Evolutionary conservation across 2,329 filamentous ascomycete species (phyloP).

Genomic region (Alternaria panax): DNA sequence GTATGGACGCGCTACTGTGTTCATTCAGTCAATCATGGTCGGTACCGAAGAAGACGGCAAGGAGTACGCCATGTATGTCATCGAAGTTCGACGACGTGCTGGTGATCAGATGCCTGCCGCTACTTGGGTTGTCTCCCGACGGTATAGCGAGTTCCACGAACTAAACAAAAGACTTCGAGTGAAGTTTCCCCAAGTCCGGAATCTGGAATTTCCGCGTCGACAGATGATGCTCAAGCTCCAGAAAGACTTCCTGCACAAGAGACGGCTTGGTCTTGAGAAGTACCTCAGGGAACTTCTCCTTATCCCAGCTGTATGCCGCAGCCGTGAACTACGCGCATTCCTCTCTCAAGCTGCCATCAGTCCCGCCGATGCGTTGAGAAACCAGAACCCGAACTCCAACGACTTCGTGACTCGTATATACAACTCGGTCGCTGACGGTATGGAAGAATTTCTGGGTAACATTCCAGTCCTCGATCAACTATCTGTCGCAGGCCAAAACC

Average conservation of each 20-base stretch:
- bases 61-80: slow-evolving; percentile 90
- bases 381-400: slow-evolving; percentile 65
- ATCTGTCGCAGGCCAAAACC: slow-evolving; percentile 88
- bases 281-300: slow-evolving; percentile 82
- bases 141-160: slow-evolving; percentile 97
- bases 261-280: slow-evolving; percentile 80
- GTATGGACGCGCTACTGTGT: slow-evolving; percentile 87
- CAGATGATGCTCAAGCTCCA: slow-evolving; percentile 97
- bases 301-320: slow-evolving; percentile 91
- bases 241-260: slow-evolving; percentile 92
- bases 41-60: slow-evolving; percentile 90
- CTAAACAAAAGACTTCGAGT: slow-evolving; percentile 87
- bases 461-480: slow-evolving; percentile 95
- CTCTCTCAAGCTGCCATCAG: slow-evolving; percentile 86
- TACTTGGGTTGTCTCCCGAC: slow-evolving; percentile 87
- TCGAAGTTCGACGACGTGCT: slow-evolving; percentile 88
- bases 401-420: slow-evolving; percentile 95
- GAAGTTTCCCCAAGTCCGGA: slow-evolving; percentile 84
- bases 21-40: slow-evolving; percentile 91
- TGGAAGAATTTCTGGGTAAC: slow-evolving; percentile 97
- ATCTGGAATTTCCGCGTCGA: slow-evolving; percentile 89
- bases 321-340: slow-evolving; percentile 89
- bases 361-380: slow-evolving; percentile 66
- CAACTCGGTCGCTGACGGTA: slow-evolving; percentile 94
- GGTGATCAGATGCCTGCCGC: slow-evolving; percentile 98